Conservation (phyloP, 2,329 filamentous ascomycete species). For the Colletotrichum sp. region DNA sequence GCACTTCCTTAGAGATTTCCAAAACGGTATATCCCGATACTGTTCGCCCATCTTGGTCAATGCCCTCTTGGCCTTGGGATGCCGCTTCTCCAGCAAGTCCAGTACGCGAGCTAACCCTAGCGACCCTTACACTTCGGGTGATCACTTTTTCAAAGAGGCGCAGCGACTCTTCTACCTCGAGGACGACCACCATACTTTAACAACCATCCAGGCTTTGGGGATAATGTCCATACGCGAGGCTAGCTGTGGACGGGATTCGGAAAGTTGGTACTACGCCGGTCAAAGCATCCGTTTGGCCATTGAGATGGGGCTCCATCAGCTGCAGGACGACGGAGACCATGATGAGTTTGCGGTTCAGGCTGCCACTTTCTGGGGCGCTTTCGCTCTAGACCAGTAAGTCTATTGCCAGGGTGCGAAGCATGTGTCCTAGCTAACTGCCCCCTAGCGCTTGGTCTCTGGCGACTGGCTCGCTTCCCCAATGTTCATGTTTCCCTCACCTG, state of each 20-base stretch:
- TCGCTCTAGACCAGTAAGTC: constrained; percentile 66
- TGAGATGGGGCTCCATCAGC: constrained; percentile 71
- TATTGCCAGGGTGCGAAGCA: neutral
- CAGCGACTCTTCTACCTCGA: constrained; percentile 64
- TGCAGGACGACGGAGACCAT: constrained; percentile 52
- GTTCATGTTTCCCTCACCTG: constrained; percentile 60
- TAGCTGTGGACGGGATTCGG: constrained; percentile 73
- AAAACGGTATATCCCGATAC: constrained; percentile 63
- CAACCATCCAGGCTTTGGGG: constrained; percentile 76
- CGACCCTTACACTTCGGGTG: constrained; percentile 69
- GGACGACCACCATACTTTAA: constrained; percentile 64
- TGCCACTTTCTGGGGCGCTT: constrained; percentile 67
- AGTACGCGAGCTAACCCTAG: constrained; percentile 66
- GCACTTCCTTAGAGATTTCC: constrained; percentile 71
- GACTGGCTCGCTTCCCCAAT: constrained; percentile 65
- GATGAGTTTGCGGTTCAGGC: constrained; percentile 63
- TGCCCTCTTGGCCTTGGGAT: constrained; percentile 68
- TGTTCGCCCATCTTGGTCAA: constrained; percentile 73
- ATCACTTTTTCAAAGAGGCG: constrained; percentile 77
- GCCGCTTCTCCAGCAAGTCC: constrained; percentile 70
- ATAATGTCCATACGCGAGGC: constrained; percentile 79
- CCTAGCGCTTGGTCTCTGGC: constrained; percentile 68
- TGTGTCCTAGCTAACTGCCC: neutral
- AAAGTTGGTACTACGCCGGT: constrained; percentile 75
- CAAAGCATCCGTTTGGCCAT: constrained; percentile 75